phyloP scores from a whole-genome alignment of 1,139 yeast genomes.

The Lodderomyces parapsilosis region DNA sequence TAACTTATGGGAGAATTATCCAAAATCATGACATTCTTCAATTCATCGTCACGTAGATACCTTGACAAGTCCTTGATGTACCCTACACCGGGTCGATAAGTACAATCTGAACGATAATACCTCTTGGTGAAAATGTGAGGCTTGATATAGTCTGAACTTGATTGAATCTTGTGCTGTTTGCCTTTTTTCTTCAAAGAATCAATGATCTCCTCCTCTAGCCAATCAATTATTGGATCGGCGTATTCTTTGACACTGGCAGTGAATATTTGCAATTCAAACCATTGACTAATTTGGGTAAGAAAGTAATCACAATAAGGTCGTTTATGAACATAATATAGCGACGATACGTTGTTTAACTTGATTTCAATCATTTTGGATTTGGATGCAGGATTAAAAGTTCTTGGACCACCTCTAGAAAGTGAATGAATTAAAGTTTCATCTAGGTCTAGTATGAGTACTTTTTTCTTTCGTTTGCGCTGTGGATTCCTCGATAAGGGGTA shows the following conservation, averaged over 20 bases:
- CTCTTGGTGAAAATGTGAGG: slow-evolving; percentile 50
- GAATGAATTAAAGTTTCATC: slow-evolving; percentile 96
- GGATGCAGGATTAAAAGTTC: slow-evolving; percentile 47
- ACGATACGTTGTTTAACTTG: slow-evolving; percentile 63
- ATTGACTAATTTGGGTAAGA: slow-evolving; percentile 69
- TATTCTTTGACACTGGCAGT: slow-evolving; percentile 94
- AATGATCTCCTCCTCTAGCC: slow-evolving; percentile 54
- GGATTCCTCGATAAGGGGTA: slow-evolving; percentile 47
- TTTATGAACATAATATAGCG: slow-evolving; percentile 86
- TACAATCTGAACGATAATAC: slow-evolving; percentile 79
- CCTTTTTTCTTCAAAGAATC: slow-evolving; percentile 12
- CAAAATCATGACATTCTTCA: slow-evolving; percentile 72
- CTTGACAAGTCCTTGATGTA: slow-evolving; percentile 80
- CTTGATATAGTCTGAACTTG: neutral
- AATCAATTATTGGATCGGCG: slow-evolving; percentile 95
- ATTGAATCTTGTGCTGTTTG: neutral
- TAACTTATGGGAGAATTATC: slow-evolving; percentile 94
- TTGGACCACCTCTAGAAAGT: slow-evolving; percentile 60
- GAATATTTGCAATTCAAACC: slow-evolving; percentile 88
- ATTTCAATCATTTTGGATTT: slow-evolving; percentile 83
- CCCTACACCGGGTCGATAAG: slow-evolving; percentile 73
- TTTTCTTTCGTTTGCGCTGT: slow-evolving; percentile 38
- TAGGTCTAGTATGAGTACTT: slow-evolving; percentile 79
- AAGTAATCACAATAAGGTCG: slow-evolving; percentile 90
- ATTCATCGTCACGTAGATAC: slow-evolving; percentile 49